Percentiles rank a stretch among this genome's conserved stretches.
phyloP scores from a whole-genome alignment of 176 grass and related monocot genomes.

The Carex kokanica region DNA sequence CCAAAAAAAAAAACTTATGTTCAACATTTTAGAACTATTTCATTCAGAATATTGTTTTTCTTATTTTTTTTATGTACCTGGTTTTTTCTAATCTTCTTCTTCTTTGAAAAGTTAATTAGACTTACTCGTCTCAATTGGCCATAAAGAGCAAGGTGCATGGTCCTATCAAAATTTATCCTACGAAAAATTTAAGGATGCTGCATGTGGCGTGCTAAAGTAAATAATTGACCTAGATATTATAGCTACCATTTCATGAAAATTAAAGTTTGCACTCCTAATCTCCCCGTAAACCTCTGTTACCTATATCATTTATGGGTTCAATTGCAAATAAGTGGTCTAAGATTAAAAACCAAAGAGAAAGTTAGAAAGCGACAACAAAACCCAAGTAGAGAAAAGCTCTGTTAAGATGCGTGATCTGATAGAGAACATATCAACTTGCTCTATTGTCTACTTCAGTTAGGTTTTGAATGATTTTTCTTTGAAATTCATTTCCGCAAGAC shows the following conservation, averaged over 20 bases:
- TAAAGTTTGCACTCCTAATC: background rate
- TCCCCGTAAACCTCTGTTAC: background rate
- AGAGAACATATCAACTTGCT: background rate
- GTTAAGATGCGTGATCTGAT: slow-evolving; percentile 18
- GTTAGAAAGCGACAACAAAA: background rate
- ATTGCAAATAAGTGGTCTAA: background rate
- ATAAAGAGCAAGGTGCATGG: background rate
- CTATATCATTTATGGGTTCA: background rate
- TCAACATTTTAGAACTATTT: too few relatives aligned
- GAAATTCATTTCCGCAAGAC: background rate
- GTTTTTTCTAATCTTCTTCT: background rate
- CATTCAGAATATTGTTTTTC: background rate
- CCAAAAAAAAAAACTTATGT: too few relatives aligned
- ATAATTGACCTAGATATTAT: background rate
- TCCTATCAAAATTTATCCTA: background rate
- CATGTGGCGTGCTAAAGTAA: background rate
- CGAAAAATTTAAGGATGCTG: background rate
- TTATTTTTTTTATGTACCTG: background rate
- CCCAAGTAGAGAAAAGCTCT: background rate
- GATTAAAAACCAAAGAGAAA: background rate
- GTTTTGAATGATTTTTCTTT: background rate
- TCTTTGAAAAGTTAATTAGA: background rate
- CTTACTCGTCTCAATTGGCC: background rate
- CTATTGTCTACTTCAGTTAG: slow-evolving; percentile 4
- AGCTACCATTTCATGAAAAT: background rate